Evolutionary conservation across 1,284 basidiomycete genomes (phyloP).

Genomic region (Sporisorium reilianum): DNA sequence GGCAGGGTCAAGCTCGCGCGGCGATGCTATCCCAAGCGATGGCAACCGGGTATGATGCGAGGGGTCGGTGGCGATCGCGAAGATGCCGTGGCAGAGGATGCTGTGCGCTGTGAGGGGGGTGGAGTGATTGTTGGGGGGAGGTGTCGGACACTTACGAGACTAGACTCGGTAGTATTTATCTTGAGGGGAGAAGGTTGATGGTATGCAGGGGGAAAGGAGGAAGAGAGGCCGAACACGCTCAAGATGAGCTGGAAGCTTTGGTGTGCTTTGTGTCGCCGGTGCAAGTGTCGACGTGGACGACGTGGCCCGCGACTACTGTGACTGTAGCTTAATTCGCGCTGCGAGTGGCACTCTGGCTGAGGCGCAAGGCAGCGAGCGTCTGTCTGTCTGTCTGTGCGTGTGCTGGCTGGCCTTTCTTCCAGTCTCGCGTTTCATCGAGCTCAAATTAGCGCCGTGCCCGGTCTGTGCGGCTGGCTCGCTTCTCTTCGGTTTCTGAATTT

Average conservation of each 20-base stretch:
- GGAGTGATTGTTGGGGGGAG: not conserved
- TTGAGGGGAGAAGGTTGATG: conserved; percentile 37
- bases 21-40: conserved; percentile 4
- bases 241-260: conserved; percentile 46
- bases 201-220: conserved; percentile 8
- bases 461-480: conserved; percentile 27
- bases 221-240: not conserved
- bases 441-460: conserved; percentile 15
- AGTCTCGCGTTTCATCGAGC: not conserved
- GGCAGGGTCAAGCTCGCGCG: conserved; percentile 8
- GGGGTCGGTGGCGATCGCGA: conserved; percentile 6
- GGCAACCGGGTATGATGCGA: conserved; percentile 13
- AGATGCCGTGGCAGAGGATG: not conserved
- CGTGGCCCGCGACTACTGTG: too few relatives aligned
- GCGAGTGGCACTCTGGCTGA: not conserved
- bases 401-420: too few relatives aligned
- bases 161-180: conserved; percentile 42
- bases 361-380: too few relatives aligned
- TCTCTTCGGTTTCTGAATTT: conserved; percentile 12
- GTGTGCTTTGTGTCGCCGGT: conserved; percentile 18
- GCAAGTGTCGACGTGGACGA: conserved; percentile 42
- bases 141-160: conserved; percentile 27
- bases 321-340: too few relatives aligned
- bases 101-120: too few relatives aligned
- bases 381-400: not conserved